Evolutionary conservation across 371 early-diverging fungal species (phyloP), one percentile per base, ranked within the genome.

Genomic region (Mucor ambiguus): DNA sequence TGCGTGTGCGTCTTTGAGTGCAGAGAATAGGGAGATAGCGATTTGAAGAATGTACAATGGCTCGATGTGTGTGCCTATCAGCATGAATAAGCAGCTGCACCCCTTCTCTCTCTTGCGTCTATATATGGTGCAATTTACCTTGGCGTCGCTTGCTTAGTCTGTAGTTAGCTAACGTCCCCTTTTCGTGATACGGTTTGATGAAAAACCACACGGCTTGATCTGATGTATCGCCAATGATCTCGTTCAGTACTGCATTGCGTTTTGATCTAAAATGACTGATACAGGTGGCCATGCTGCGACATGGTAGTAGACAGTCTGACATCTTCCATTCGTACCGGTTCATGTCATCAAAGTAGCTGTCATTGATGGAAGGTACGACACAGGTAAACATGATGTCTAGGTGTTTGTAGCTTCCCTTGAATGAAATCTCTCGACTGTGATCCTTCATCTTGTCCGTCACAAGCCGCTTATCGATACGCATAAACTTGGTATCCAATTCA

Each of bases 1-100:
- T 6, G 41, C 0, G 29, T 72, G 68, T 24, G 72, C 72, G 58
- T 72, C 72, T 2, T 20, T 12, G 14, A 72, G 14, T n/a, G 64
- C 67, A 1, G 68, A 64, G n/a, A 68, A 72, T 10, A 72, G 5
- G 1, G 48, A 49, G 22, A 72, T 58, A 4, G 43, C 68, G 29
- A 68, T 68, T 43, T 72, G 68, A n/a, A 65, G 33, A 4, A 68
- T 10, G 54, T 58, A 38, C 2, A 68, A 26, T 2, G 61, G 65
- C 9, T 60, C 58, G 2, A 68, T 46, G n/a, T 1, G 24, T 28
- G 16, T 0, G 12, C 30, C 57, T 61, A 29, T 3, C 56, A 1
- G 4, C 1, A 2, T 4, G 10, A 1, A 41, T 41, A 35, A 30
- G 18, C 8, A 58, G 12, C 14, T 44, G 12, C 8, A n/a, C 22